Conservation (phyloP, 2,329 filamentous ascomycete species). For the Aspergillus bombycis region DNA sequence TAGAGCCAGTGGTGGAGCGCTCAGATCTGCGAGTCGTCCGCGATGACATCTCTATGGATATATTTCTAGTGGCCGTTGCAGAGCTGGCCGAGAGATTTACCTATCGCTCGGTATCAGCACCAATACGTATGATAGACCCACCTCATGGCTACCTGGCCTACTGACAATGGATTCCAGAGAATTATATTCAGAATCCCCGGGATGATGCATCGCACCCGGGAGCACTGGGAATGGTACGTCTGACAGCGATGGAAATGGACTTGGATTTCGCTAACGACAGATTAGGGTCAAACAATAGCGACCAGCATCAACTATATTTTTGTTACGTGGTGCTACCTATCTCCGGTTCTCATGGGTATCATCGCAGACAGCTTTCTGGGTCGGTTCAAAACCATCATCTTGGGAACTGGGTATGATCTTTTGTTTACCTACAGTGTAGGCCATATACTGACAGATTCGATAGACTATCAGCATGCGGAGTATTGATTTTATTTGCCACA, state of each 20-base stretch:
- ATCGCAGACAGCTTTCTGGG: conserved; percentile 8
- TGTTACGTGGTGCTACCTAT: neutral
- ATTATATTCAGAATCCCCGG: neutral
- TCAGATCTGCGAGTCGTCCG: conserved; percentile 15
- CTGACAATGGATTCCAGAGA: neutral
- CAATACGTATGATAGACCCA: conserved; percentile 2
- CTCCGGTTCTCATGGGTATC: conserved; percentile 1
- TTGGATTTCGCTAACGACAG: neutral
- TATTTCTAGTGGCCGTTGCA: conserved; percentile 7
- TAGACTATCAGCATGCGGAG: neutral
- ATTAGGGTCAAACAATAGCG: neutral
- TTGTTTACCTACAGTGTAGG: neutral
- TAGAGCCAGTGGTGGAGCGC: neutral
- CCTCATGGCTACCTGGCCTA: neutral
- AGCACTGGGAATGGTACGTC: neutral
- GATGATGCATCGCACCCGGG: neutral
- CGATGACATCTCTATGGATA: conserved; percentile 11
- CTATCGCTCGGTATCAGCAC: conserved; percentile 5
- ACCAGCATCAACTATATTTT: neutral
- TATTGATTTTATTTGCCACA: neutral
- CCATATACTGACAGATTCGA: neutral
- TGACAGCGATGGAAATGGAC: neutral
- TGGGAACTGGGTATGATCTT: conserved; percentile 4
- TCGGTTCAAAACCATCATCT: conserved; percentile 7
- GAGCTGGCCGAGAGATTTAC: conserved; percentile 10